A percentile compares a stretch with the other conserved stretches of the same genome.
phyloP scores from a whole-genome alignment of 371 early-diverging fungal genomes.

The Rhizopus sp. region DNA sequence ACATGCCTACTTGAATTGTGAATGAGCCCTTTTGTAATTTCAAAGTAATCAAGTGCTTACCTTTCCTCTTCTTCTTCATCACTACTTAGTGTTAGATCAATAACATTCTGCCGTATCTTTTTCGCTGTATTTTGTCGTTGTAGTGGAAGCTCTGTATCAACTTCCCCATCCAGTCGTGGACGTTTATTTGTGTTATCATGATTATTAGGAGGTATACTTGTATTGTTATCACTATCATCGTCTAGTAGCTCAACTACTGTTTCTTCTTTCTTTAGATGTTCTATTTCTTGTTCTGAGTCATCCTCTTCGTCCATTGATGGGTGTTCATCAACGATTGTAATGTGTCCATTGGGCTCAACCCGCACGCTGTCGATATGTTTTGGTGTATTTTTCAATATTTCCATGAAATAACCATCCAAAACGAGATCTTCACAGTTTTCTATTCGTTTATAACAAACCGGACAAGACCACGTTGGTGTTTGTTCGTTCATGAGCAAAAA shows the following conservation, averaged over 20 bases:
- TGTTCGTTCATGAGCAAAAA: slow-evolving; percentile 73
- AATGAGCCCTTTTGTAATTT: no score
- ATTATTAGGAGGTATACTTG: slow-evolving; percentile 19
- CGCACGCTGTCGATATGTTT: slow-evolving; percentile 56
- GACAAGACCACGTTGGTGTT: slow-evolving; percentile 74
- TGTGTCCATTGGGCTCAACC: slow-evolving; percentile 62
- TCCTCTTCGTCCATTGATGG: slow-evolving; percentile 25
- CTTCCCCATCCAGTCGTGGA: neutral
- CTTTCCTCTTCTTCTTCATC: slow-evolving; percentile 48
- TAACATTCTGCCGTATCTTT: slow-evolving; percentile 28
- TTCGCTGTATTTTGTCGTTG: neutral
- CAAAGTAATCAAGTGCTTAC: neutral
- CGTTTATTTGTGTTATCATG: neutral
- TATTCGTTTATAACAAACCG: slow-evolving; percentile 66
- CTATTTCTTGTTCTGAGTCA: slow-evolving; percentile 11
- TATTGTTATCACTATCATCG: slow-evolving; percentile 15
- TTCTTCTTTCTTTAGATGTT: slow-evolving; percentile 10
- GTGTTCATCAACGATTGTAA: slow-evolving; percentile 45
- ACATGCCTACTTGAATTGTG: no score
- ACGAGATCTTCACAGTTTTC: slow-evolving; percentile 61
- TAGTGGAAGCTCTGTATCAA: neutral
- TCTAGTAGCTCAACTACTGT: slow-evolving; percentile 19
- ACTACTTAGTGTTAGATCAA: slow-evolving; percentile 66
- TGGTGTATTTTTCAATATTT: slow-evolving; percentile 56
- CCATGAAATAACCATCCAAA: slow-evolving; percentile 69